Conservation (phyloP, 495 filamentous ascomycete species). For the Penicillium chermesinum region DNA sequence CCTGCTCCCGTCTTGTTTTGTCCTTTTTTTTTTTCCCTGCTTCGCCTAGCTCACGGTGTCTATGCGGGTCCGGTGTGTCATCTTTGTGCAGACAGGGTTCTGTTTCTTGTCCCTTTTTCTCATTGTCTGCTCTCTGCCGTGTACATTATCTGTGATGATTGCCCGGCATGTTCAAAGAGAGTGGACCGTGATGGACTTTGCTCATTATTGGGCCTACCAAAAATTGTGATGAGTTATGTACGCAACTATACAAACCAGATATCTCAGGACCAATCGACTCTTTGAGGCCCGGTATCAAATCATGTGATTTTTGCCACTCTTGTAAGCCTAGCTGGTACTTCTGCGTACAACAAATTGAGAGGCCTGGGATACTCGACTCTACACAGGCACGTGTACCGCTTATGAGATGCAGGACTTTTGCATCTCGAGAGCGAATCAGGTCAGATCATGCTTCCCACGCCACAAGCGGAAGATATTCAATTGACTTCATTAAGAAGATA, state of each 20-base stretch:
- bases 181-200: conserved; percentile 19
- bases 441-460: neutral
- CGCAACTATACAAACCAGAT: conserved; percentile 23
- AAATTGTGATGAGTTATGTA: conserved; percentile 31
- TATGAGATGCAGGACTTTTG: neutral
- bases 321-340: neutral
- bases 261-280: conserved; percentile 14
- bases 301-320: neutral
- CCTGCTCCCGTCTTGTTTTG: conserved; percentile 9
- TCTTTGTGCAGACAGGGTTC: conserved; percentile 17
- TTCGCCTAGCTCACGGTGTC: conserved; percentile 23
- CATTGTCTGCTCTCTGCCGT: conserved; percentile 12
- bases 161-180: conserved; percentile 20
- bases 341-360: neutral
- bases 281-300: neutral
- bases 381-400: too few species aligned
- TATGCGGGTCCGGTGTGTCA: conserved; percentile 24
- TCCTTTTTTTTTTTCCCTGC: conserved; percentile 8
- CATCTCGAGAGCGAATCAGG: neutral
- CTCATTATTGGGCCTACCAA: conserved; percentile 21
- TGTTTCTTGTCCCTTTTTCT: conserved; percentile 13
- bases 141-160: conserved; percentile 19
- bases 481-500: neutral
- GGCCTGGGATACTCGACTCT: neutral
- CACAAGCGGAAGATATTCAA: neutral